Percentiles rank a stretch among this genome's conserved stretches.
Conservation (phyloP, 441 rosid genomes). For the Omphalea diandra region DNA sequence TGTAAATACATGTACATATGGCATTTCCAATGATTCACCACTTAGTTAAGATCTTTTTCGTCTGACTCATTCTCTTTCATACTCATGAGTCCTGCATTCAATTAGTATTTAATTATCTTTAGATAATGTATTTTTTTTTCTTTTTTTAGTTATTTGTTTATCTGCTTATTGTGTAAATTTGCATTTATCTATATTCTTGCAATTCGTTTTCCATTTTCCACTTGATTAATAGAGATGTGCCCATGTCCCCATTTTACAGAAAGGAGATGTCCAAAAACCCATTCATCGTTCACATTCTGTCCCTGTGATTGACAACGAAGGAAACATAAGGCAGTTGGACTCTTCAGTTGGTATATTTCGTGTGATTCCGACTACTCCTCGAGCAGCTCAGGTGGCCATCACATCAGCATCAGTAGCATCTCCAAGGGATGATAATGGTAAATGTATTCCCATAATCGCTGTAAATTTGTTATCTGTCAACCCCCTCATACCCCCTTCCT, state of each 20-base stretch:
- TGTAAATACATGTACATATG: neutral
- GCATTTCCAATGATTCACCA: neutral
- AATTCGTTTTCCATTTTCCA: conserved; percentile 10
- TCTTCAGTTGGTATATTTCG: conserved; percentile 55
- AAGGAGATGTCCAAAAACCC: conserved; percentile 46
- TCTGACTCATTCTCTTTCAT: neutral
- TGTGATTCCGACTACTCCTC: conserved; percentile 66
- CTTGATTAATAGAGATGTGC: conserved; percentile 28
- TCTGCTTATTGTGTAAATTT: neutral
- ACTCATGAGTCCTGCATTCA: neutral
- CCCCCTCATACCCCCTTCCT: neutral
- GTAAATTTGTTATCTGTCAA: neutral
- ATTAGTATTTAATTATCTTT: neutral
- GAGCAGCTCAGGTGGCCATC: conserved; percentile 28
- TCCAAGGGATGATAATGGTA: conserved; percentile 45
- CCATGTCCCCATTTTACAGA: conserved; percentile 48
- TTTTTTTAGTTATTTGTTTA: neutral
- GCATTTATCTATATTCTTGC: neutral
- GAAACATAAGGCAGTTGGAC: conserved; percentile 44
- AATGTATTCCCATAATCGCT: conserved; percentile 14
- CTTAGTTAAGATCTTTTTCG: neutral
- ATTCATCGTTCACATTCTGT: conserved; percentile 91
- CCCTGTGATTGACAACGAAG: conserved; percentile 67
- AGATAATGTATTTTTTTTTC: too few species aligned
- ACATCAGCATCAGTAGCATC: conserved; percentile 30